phyloP scores from a whole-genome alignment of 2,329 filamentous ascomycete species.

The Fusarium irregulare region DNA sequence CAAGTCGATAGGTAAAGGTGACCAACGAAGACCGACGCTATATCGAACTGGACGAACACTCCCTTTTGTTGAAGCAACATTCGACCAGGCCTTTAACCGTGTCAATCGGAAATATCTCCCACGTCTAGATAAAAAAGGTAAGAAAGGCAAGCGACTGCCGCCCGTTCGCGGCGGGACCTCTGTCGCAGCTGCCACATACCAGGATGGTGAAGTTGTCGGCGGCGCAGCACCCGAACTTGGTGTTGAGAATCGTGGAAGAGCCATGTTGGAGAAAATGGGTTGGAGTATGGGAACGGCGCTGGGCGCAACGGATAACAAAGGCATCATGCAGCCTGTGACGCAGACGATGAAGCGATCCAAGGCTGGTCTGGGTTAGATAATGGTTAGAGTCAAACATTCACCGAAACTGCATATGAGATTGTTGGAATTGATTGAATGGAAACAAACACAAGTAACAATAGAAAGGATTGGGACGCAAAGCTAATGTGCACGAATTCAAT shows the following conservation, averaged over 20 bases:
- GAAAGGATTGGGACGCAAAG: conserved; percentile 35
- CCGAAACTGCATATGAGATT: not conserved
- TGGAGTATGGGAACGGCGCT: conserved; percentile 90
- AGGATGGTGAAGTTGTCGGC: conserved; percentile 89
- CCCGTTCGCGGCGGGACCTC: conserved; percentile 42
- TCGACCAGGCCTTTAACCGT: conserved; percentile 52
- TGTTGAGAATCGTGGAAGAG: conserved; percentile 82
- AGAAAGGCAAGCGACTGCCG: conserved; percentile 46
- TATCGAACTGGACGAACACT: conserved; percentile 78
- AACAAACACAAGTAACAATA: conserved; percentile 1
- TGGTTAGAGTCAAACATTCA: not conserved
- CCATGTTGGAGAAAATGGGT: conserved; percentile 96
- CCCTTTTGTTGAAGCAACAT: conserved; percentile 67
- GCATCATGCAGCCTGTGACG: conserved; percentile 85
- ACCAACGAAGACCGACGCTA: conserved; percentile 79
- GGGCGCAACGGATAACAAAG: conserved; percentile 84
- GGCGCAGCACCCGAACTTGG: conserved; percentile 86
- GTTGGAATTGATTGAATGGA: not conserved
- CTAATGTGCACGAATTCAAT: conserved; percentile 73
- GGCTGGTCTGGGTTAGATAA: conserved; percentile 76
- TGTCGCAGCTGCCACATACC: conserved; percentile 62
- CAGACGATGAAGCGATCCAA: conserved; percentile 90
- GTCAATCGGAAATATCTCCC: conserved; percentile 66
- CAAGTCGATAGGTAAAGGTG: conserved; percentile 81
- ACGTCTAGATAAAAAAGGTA: conserved; percentile 59